Evolutionary conservation across 768 basidiomycete genomes (phyloP), one percentile per base, ranked within the genome.

Genomic region (Pulveroboletus ravenelii): DNA sequence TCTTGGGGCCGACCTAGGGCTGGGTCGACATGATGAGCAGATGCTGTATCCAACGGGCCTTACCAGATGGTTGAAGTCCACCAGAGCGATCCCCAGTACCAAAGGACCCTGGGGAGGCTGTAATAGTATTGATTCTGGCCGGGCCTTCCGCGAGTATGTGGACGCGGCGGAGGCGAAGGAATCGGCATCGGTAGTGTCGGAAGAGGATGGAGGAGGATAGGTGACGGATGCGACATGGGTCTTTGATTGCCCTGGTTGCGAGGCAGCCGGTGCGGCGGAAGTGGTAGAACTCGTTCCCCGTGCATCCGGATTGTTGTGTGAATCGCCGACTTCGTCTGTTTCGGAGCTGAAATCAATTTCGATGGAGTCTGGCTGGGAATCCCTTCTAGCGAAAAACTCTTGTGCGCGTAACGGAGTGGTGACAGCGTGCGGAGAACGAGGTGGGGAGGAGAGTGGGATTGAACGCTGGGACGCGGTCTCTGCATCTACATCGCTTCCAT

Each of bases 61-160:
- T 64, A 93, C 93, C 63, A 93, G 70, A 70, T 96, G 93, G 66
- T 96, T 93, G 65, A 96, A 96, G 64, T 96, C 93, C 31, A 96
- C 85, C n/a, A 96, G 72, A 3, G 90, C 92, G 47, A 95, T 84
- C 5, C 93, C 93, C 5, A 94, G 74, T 14, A 95, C 76, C 18
- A 93, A 71, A 7, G 82, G 82, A 9, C 73, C 75, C 12, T 48
- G 47, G 0, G 78, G 74, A 14, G 83, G 74, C 29, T 78, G 76
- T n/a, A 89, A 67, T 9, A 93, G 61, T 64, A 89, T 70, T 5
- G 87, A 89, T 62, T 93, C 89, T 8, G 89, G 90, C 15, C 89
- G 79, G 30, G 83, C 78, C 66, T 92, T 93, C 52, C 68, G 75
- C 31, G 74, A 75, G 53, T 71, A 71, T 8, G 64, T 67, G 59